A percentile compares a stretch with the other conserved stretches of the same genome.
Evolutionary conservation across 192 early-diverging fungal species (phyloP).

Genomic region (Phlyctochytrium planicorne): DNA sequence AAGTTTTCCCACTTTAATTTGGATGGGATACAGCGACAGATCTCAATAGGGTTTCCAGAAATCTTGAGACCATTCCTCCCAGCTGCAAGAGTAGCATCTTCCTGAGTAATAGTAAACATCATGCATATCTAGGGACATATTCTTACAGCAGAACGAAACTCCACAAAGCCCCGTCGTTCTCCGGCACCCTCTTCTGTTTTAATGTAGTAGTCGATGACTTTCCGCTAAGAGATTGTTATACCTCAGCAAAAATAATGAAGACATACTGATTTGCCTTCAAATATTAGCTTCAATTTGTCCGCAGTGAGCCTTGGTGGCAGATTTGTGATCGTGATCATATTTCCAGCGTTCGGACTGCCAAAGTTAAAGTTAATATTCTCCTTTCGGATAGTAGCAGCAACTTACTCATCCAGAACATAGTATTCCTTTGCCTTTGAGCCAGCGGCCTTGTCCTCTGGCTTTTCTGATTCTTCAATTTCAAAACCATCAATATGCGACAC

Average conservation of each 20-base stretch:
- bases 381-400: background rate
- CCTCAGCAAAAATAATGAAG: background rate
- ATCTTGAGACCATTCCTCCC: conserved; percentile 22
- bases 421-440: conserved; percentile 13
- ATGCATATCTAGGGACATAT: background rate
- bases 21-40: conserved; percentile 38
- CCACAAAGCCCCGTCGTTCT: conserved; percentile 44
- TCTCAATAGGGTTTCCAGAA: conserved; percentile 9
- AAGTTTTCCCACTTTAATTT: conserved; percentile 35
- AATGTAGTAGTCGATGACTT: conserved; percentile 38
- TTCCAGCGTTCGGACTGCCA: conserved; percentile 31
- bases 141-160: conserved; percentile 28
- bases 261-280: conserved; percentile 11
- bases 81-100: conserved; percentile 28
- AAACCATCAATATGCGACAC: background rate
- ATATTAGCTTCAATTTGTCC: conserved; percentile 18
- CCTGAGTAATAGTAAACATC: conserved; percentile 9
- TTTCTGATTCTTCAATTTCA: conserved; percentile 4
- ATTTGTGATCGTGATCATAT: conserved; percentile 24
- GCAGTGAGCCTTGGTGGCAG: conserved; percentile 16
- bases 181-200: conserved; percentile 39
- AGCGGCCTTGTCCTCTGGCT: background rate
- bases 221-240: conserved; percentile 32
- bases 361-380: background rate
- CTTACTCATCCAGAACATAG: conserved; percentile 15